Evolutionary conservation across 2,329 filamentous ascomycete genomes (phyloP), one percentile per base, ranked within the genome.

Genomic region (Exophiala sp.): DNA sequence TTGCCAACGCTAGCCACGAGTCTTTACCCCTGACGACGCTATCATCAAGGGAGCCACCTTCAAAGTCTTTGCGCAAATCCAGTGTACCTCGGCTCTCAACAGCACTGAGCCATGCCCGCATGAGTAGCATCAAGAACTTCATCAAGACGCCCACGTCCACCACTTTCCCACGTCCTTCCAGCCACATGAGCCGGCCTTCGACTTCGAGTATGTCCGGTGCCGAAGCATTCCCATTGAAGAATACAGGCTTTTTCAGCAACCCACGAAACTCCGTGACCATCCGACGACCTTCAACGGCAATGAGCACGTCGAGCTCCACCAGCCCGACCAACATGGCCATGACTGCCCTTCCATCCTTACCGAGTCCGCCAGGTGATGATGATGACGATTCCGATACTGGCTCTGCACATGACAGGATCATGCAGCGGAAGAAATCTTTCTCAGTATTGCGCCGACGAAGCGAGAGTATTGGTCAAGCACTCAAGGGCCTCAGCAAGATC

Each of bases 111-210:
- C 61, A 63, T 36, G 34, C 54, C 12, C 55, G 60, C 4, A 59
- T 63, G 55, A 62, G 55, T 52, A 63, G 61, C 42, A 59, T 62
- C 50, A 62, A 61, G 38, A 60, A 42, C 41, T 48, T 63, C 32
- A 57, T 63, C 54, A 60, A 57, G 41, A 57, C 57, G 12, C 57
- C 57, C 5, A 52, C 57, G 9, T 52, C 51, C 32, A 42, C 45
- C 4, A 57, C 51, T 3, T 42, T 55, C 29, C 57, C 57, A 20
- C 47, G 47, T 5, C 36, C 50, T 40, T 54, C 54, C 6, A 55
- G 47, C 38, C 49, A 55, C 40, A 33, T 46, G 6, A 60, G 54
- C 34, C 52, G 54, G 36, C 54, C 57, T 29, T 60, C 57, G 8
- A 60, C 54, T 12, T 44, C 57, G 12, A 57, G 50, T 24, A 39